phyloP scores from a whole-genome alignment of 2,329 filamentous ascomycete species.

The Colletotrichum chlorophyti region DNA sequence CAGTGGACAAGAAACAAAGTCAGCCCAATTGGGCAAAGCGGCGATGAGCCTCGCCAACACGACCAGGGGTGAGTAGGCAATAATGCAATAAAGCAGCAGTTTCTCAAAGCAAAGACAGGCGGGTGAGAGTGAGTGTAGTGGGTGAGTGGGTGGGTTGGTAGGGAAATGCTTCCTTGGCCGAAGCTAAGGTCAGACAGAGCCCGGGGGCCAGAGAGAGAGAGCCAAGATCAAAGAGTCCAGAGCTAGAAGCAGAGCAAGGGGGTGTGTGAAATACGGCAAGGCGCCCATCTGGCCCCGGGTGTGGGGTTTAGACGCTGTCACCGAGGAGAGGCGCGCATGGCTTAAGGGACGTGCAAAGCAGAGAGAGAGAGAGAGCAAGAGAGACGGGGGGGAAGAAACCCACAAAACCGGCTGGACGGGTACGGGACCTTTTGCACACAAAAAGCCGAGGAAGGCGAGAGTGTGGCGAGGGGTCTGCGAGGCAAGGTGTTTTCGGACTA shows the following conservation, averaged over 20 bases:
- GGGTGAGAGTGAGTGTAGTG: neutral
- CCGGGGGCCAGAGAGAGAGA: neutral
- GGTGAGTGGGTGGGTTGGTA: slow-evolving; percentile 10
- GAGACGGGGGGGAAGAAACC: too few species aligned
- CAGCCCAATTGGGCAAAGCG: slow-evolving; percentile 25
- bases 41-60: slow-evolving; percentile 25
- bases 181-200: neutral
- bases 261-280: neutral
- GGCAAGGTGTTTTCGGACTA: too few species aligned
- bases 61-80: slow-evolving; percentile 14
- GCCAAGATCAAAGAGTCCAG: neutral
- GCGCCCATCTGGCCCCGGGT: neutral
- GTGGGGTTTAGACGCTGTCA: neutral
- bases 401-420: neutral
- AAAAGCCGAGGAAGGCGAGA: neutral
- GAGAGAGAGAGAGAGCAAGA: too few species aligned
- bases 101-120: slow-evolving; percentile 12
- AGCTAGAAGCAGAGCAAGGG: neutral
- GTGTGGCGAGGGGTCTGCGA: too few species aligned
- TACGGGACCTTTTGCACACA: slow-evolving; percentile 14
- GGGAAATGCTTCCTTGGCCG: slow-evolving; percentile 6
- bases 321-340: neutral
- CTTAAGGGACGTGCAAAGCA: neutral
- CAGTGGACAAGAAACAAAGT: slow-evolving; percentile 17
- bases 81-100: slow-evolving; percentile 14